Conservation (phyloP, 768 basidiomycete species). For the Hortiboletus campestris region DNA sequence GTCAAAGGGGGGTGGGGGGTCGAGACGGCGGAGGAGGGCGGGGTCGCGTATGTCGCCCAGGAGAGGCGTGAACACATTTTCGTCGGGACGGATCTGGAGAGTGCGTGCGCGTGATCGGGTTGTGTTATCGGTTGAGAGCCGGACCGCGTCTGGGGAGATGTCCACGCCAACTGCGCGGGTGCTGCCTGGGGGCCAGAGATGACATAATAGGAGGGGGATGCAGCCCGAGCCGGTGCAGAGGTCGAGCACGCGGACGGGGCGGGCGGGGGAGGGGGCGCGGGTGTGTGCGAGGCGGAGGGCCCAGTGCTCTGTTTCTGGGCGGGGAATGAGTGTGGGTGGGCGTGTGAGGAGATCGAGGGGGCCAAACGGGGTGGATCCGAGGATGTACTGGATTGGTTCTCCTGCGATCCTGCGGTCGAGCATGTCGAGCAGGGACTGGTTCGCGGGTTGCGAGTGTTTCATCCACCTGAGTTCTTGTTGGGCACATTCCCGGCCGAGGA, state of each 20-base stretch:
- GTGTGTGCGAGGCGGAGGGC: conserved; percentile 54
- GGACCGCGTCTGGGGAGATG: conserved; percentile 57
- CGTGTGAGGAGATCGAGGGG: conserved; percentile 70
- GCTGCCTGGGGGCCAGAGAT: conserved; percentile 56
- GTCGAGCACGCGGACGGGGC: conserved; percentile 61
- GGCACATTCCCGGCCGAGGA: conserved; percentile 37
- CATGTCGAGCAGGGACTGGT: conserved; percentile 34
- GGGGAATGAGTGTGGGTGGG: conserved; percentile 86
- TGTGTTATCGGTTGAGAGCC: conserved; percentile 48
- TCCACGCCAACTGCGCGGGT: conserved; percentile 65
- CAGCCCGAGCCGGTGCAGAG: conserved; percentile 93
- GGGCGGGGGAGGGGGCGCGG: conserved; percentile 14
- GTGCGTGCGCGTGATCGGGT: conserved; percentile 14
- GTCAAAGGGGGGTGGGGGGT: conserved; percentile 56
- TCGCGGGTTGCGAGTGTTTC: conserved; percentile 19
- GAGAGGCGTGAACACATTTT: conserved; percentile 38
- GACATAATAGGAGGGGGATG: conserved; percentile 82
- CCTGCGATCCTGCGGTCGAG: conserved; percentile 59
- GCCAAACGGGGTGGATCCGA: conserved; percentile 89
- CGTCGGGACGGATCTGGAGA: too few relatives aligned
- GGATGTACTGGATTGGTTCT: conserved; percentile 88
- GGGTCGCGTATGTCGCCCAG: conserved; percentile 44
- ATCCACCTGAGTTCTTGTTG: conserved; percentile 52
- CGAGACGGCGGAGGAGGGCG: conserved; percentile 23
- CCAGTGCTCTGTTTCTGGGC: conserved; percentile 93